Percentiles rank a stretch among this genome's conserved stretches.
phyloP scores from a whole-genome alignment of 2,329 filamentous ascomycete genomes.

The Xylariaceae sp. region DNA sequence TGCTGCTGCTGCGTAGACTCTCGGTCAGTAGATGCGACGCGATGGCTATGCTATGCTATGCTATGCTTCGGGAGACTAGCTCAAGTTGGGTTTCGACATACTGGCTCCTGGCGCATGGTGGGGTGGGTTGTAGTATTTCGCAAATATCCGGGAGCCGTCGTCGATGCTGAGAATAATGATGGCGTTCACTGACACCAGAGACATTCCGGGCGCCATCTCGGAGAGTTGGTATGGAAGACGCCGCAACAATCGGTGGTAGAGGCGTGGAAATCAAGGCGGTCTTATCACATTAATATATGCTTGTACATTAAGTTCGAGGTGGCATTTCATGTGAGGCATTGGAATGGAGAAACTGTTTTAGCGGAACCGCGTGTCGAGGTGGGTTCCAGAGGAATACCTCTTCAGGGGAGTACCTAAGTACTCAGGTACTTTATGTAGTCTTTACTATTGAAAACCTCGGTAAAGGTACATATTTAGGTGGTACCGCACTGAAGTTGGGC shows the following conservation, averaged over 20 bases:
- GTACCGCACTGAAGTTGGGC: too few species aligned
- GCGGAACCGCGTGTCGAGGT: constrained; percentile 24
- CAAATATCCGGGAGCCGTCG: constrained; percentile 87
- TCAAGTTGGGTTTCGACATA: constrained; percentile 18
- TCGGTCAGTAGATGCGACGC: constrained; percentile 24
- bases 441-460: too few species aligned
- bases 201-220: constrained; percentile 73
- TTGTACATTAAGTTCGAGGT: constrained; percentile 10
- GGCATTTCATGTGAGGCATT: constrained; percentile 13
- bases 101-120: constrained; percentile 45
- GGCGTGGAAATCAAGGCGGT: constrained; percentile 4
- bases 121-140: constrained; percentile 67
- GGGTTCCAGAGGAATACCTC: too few species aligned
- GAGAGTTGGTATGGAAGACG: constrained; percentile 2
- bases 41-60: too few species aligned
- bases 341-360: constrained; percentile 26
- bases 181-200: constrained; percentile 75
- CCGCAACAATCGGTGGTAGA: constrained; percentile 10
- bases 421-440: too few species aligned
- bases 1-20: constrained; percentile 43
- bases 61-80: background rate
- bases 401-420: background rate
- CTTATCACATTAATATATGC: constrained; percentile 5
- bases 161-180: constrained; percentile 80
- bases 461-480: too few species aligned